Percentiles rank a stretch among this genome's conserved stretches.
Evolutionary conservation across 2,329 filamentous ascomycete genomes (phyloP).

Genomic region (Trichophyton simii): DNA sequence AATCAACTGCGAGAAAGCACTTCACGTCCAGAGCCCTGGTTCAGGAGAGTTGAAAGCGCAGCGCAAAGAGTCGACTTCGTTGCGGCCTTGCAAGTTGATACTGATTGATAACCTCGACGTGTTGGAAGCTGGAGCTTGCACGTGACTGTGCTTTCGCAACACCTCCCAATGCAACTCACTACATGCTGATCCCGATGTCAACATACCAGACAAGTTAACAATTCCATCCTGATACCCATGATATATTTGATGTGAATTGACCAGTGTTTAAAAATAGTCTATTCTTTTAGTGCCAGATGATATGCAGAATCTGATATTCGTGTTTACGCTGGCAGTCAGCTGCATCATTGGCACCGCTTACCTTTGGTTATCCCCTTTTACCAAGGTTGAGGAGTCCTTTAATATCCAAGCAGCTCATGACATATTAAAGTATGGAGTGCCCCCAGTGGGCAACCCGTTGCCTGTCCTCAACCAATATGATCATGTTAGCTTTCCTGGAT

Average conservation of each 20-base stretch:
- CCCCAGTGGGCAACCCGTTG: slow-evolving; percentile 36
- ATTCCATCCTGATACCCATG: too few species aligned
- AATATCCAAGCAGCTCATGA: slow-evolving; percentile 92
- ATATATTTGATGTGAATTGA: too few species aligned
- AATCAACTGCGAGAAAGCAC: slow-evolving; percentile 10
- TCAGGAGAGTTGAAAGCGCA: not conserved
- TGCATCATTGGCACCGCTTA: not conserved
- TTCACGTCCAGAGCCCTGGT: not conserved
- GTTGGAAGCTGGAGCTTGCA: too few species aligned
- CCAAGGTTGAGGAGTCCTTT: slow-evolving; percentile 98
- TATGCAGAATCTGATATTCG: not conserved
- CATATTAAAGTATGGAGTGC: slow-evolving; percentile 68
- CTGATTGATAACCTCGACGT: too few species aligned
- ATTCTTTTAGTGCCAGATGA: not conserved
- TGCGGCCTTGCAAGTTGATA: too few species aligned
- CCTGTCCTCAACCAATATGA: slow-evolving; percentile 47
- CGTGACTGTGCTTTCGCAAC: too few species aligned
- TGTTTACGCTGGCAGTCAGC: not conserved
- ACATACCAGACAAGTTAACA: too few species aligned
- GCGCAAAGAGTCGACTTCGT: not conserved
- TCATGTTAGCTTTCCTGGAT: slow-evolving; percentile 79
- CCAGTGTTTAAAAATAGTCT: not conserved
- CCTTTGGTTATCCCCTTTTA: slow-evolving; percentile 57
- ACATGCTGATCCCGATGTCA: too few species aligned
- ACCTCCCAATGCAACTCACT: too few species aligned